Base-by-base conservation (phyloP, 345 rosid species). In the Gossypium arboreum region DNA sequence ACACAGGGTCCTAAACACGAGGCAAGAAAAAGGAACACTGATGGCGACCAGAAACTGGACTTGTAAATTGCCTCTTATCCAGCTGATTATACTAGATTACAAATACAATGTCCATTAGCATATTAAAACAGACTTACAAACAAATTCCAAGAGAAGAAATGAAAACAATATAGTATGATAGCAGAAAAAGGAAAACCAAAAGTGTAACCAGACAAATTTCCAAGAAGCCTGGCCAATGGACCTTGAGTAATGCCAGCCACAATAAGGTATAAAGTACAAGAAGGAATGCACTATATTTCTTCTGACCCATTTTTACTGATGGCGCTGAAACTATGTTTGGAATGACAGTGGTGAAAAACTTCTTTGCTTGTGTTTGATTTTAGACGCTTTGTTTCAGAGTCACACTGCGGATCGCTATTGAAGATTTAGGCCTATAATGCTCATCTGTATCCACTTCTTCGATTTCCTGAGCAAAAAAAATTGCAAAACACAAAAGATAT, bases 401-500 rank as follows among this genome's bases (percentile, higher is more conserved):
- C 81, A 88, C 83, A 4, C 71, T 64, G 77, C 47, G 72, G 83
- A 94, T 94, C 79, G 80, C 88, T 59, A 91, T 78, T 3, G 83
- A 75, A 69, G 95, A 89, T 84, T 91, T 94, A 54, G 97, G 97
- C 76, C 82, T 88, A 79, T 83, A 92, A 75, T 85, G 94, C 79
- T 91, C 97, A 79, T 94, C 98, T 16, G 98, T 94, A 82, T 92
- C 94, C 71, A 92, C 92, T 86, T 94, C 97, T 76, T 94, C 98
- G 15, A 92, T 94, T 88, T 94, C 98, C 98, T 92, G 87, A 27
- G 27, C 58, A 66, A 16, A 39, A 16, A 39, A 77, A 45, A 72
- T 62, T 41, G 39, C 17, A 57, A 24, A 62, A 70, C 27, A 76
- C 66, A 51, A 68, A 24, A 18, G 71, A 74, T 41, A 76, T 68